Base-by-base conservation (phyloP, 2,329 filamentous ascomycete genomes). In the Aaosphaeria arxii region DNA sequence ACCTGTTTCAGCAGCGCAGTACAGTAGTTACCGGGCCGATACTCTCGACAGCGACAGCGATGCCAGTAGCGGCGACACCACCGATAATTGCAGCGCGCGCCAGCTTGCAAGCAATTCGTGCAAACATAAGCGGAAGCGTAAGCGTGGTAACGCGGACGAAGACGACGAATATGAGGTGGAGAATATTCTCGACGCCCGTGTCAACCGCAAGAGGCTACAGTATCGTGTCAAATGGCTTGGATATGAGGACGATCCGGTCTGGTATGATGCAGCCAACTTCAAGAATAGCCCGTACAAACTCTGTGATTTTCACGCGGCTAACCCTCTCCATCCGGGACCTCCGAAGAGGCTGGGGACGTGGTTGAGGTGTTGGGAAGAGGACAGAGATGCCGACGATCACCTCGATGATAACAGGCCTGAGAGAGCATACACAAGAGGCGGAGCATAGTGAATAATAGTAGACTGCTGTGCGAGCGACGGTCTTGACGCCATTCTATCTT, bases 221-320 rank as follows among this genome's bases (percentile, higher is more conserved):
- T 49, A 49, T 30, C 33, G 45, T 31, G 45, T 45, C 5, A 51
- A 51, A 51, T 51, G 41, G 48, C 45, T 47, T 30, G 32, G 48
- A 11, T 48, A 48, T 42, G 30, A 47, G 6, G 41, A 44, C 24
- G 45, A 50, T 50, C 48, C 40, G 29, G 30, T 44, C 44, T 47
- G 35, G 47, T 50, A 50, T 30, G 29, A 47, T 31, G 48, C 48
- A 38, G 4, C 44, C 35, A 51, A 51, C 48, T 51, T 51, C 36
- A 51, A 50, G 36, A 48, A 48, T 45, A 44, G 46, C 46, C 46
- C 42, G 11, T 30, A 48, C 46, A 45, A 42, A 32, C 47, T 49
- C 39, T n/a, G 4, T 42, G 39, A 31, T n/a, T 49, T 49, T 43
- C 35, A 49, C 28, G 43, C 4, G 24, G 47, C 43, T n/a, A 32